Evolutionary conservation across 2,329 filamentous ascomycete species (phyloP).

Genomic region (Penicillium sp.): DNA sequence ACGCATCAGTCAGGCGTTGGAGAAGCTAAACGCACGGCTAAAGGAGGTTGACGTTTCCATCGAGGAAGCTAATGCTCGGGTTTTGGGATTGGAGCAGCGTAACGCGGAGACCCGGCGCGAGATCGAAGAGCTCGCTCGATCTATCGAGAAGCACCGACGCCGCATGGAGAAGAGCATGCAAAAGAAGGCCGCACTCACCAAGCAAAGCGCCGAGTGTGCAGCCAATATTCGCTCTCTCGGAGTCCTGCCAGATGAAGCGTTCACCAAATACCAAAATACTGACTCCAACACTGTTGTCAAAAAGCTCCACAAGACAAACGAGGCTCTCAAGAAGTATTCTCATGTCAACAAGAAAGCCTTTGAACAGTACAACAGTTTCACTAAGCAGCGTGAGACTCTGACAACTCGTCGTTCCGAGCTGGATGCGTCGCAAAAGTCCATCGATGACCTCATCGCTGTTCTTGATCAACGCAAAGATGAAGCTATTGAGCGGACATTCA

Average conservation of each 20-base stretch:
- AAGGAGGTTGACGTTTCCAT: conserved; percentile 70
- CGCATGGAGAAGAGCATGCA: conserved; percentile 88
- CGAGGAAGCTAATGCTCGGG: conserved; percentile 54
- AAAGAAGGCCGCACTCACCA: conserved; percentile 74
- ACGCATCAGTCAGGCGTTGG: conserved; percentile 66
- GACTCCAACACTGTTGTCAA: conserved; percentile 69
- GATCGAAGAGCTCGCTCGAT: conserved; percentile 69
- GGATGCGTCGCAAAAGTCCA: conserved; percentile 78
- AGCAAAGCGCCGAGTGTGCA: conserved; percentile 73
- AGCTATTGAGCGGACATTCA: conserved; percentile 96
- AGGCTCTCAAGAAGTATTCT: conserved; percentile 90
- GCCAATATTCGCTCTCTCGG: conserved; percentile 90
- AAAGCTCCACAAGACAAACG: conserved; percentile 84
- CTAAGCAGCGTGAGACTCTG: conserved; percentile 81
- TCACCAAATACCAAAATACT: conserved; percentile 82
- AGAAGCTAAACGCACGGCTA: conserved; percentile 64
- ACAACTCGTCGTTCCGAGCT: conserved; percentile 82
- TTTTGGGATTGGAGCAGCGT: conserved; percentile 57
- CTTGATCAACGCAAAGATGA: conserved; percentile 96
- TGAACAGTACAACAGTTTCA: conserved; percentile 98
- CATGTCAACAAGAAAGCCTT: conserved; percentile 99
- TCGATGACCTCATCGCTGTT: conserved; percentile 86
- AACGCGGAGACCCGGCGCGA: conserved; percentile 63
- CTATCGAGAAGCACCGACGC: conserved; percentile 82
- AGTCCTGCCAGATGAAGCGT: conserved; percentile 88